Conservation (phyloP, 257 asterid genomes). For the Echites panduratus region DNA sequence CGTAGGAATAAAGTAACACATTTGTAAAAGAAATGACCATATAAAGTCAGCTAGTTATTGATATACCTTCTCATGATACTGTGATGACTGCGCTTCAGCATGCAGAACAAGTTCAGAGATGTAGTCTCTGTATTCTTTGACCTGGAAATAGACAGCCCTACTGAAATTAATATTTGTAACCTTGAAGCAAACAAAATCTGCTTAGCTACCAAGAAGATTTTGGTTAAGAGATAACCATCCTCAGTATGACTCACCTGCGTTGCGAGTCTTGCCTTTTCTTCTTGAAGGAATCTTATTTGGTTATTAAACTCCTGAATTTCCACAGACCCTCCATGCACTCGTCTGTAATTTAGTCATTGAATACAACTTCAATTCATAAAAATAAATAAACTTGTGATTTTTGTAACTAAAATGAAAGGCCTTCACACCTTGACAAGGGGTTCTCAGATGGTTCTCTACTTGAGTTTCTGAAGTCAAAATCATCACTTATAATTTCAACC, state of each 20-base stretch:
- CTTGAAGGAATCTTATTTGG: constrained; percentile 53
- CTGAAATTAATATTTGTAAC: constrained; percentile 16
- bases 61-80: constrained; percentile 78
- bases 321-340: constrained; percentile 35
- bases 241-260: constrained; percentile 43
- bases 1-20: not conserved
- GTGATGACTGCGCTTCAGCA: constrained; percentile 86
- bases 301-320: constrained; percentile 42
- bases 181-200: constrained; percentile 4
- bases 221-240: constrained; percentile 8
- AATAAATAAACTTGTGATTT: constrained; percentile 7
- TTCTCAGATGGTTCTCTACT: constrained; percentile 32
- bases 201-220: too few relatives aligned
- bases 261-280: constrained; percentile 55
- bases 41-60: constrained; percentile 2
- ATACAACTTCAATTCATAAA: constrained; percentile 15
- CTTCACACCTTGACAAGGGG: constrained; percentile 46
- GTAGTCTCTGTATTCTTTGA: constrained; percentile 58
- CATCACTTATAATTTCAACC: constrained; percentile 62
- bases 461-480: constrained; percentile 43
- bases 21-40: not conserved
- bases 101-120: constrained; percentile 73
- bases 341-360: constrained; percentile 24
- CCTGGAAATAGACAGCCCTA: constrained; percentile 40
- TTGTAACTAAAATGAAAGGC: constrained; percentile 10